Conservation (phyloP, 257 asterid genomes). For the Nicotiana undulata region DNA sequence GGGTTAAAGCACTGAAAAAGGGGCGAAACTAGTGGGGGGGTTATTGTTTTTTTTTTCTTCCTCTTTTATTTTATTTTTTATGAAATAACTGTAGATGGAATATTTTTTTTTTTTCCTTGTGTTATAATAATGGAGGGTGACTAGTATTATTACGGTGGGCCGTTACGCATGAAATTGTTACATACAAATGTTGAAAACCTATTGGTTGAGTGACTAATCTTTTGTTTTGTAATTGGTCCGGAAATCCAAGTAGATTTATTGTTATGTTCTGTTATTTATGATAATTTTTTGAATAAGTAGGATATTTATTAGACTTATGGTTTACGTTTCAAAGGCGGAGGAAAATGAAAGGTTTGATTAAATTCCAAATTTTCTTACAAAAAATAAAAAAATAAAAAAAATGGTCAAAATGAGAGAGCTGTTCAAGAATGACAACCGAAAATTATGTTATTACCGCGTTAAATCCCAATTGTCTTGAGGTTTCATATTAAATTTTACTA, state of each 20-base stretch:
- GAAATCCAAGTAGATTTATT: neutral
- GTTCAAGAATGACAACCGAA: constrained; percentile 19
- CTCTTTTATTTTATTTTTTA: neutral
- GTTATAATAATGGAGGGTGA: neutral
- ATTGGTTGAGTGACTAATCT: neutral
- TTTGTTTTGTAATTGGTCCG: constrained; percentile 14
- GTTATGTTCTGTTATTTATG: neutral
- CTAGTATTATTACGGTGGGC: constrained; percentile 31
- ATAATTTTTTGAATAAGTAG: neutral
- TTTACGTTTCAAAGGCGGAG: constrained; percentile 14
- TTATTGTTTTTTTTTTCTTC: constrained; percentile 29
- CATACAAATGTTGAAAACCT: neutral
- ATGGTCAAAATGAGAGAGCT: neutral
- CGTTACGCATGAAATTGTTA: constrained; percentile 43
- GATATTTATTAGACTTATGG: constrained; percentile 14
- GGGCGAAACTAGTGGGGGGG: constrained; percentile 77
- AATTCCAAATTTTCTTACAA: neutral
- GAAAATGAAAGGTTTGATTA: neutral
- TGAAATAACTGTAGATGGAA: neutral
- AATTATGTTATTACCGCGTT: neutral
- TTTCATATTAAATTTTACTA: too few relatives aligned
- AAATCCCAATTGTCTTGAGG: neutral
- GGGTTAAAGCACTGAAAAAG: constrained; percentile 53
- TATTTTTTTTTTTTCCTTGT: neutral
- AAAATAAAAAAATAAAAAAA: neutral